A percentile compares a stretch with the other conserved stretches of the same genome.
Conservation (phyloP, 257 asterid species). For the Lithospermum erythrorhizon region DNA sequence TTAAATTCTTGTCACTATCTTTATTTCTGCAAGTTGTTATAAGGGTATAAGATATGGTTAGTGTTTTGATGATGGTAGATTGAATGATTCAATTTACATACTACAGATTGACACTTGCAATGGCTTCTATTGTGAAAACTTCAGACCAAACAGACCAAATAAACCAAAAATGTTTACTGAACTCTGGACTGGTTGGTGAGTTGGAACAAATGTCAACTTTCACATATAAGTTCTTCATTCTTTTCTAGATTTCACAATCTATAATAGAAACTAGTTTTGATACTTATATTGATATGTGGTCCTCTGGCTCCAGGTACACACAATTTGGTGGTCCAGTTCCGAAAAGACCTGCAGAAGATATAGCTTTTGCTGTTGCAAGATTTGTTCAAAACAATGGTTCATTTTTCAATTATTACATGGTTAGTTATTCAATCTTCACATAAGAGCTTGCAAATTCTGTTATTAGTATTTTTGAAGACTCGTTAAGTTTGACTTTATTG, state of each 20-base stretch:
- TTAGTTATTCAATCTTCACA: conserved; percentile 11
- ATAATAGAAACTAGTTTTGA: not conserved
- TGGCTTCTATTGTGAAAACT: conserved; percentile 84
- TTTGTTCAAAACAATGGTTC: conserved; percentile 86
- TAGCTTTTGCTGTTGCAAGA: conserved; percentile 84
- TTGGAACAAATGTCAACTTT: not conserved
- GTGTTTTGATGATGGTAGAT: not conserved
- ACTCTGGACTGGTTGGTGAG: conserved; percentile 89
- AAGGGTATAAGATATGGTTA: not conserved
- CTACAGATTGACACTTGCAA: conserved; percentile 81
- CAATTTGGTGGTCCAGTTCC: conserved; percentile 70
- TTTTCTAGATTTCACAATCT: not conserved
- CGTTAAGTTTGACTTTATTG: conserved; percentile 6
- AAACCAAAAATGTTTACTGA: conserved; percentile 97
- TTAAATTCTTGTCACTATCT: not conserved
- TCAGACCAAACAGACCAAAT: conserved; percentile 56
- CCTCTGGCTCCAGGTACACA: conserved; percentile 39
- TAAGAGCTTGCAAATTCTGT: not conserved
- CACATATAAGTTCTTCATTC: not conserved
- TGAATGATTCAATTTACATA: not conserved
- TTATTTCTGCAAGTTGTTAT: conserved; percentile 1
- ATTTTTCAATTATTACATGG: conserved; percentile 91
- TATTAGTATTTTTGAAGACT: not conserved
- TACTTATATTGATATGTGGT: not conserved
- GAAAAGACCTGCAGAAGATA: conserved; percentile 73